Percentiles rank a stretch among this genome's conserved stretches.
These are phyloP conservation scores for Calonectria crousiana DNA, from an alignment of 2,329 filamentous ascomycete genomes.

Conservation along the genomic window DNA sequence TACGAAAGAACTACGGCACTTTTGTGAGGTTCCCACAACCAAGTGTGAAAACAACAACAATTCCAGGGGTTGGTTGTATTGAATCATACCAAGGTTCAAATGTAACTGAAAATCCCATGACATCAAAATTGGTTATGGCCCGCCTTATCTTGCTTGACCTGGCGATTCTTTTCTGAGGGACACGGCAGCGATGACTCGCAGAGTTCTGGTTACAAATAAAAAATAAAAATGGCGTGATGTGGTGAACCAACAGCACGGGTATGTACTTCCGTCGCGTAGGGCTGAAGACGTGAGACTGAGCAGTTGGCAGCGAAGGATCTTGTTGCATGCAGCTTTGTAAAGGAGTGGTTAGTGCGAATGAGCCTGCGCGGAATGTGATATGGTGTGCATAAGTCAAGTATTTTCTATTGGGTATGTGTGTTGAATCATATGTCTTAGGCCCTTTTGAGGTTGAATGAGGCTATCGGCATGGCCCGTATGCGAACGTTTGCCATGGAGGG, in stretches of 20 bases:
- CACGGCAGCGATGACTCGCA: slow-evolving; percentile 71
- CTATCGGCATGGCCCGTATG: slow-evolving; percentile 52
- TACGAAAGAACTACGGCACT: background rate
- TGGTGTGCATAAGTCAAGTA: slow-evolving; percentile 74
- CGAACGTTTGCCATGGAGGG: slow-evolving; percentile 84
- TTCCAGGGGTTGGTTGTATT: background rate
- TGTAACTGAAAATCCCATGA: background rate
- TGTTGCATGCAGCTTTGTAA: slow-evolving; percentile 75
- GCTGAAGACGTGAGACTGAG: slow-evolving; percentile 72
- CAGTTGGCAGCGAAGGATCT: slow-evolving; percentile 71
- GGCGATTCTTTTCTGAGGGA: slow-evolving; percentile 77
- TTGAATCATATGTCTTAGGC: background rate
- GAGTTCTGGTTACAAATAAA: slow-evolving; percentile 72
- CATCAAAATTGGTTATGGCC: background rate
- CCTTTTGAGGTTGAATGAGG: slow-evolving; percentile 9
- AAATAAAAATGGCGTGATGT: slow-evolving; percentile 85
- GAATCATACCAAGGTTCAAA: background rate
- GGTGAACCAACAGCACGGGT: slow-evolving; percentile 79
- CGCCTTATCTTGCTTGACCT: slow-evolving; percentile 73
- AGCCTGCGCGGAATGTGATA: slow-evolving; percentile 79
- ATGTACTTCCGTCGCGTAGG: slow-evolving; percentile 78
- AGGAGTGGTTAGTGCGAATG: slow-evolving; percentile 85
- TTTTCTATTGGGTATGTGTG: background rate
- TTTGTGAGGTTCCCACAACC: background rate
- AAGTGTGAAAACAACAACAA: background rate